These are phyloP conservation scores for Trypanosoma platydactyli DNA, from an alignment of 208 protist species.

Conservation along the genomic window DNA sequence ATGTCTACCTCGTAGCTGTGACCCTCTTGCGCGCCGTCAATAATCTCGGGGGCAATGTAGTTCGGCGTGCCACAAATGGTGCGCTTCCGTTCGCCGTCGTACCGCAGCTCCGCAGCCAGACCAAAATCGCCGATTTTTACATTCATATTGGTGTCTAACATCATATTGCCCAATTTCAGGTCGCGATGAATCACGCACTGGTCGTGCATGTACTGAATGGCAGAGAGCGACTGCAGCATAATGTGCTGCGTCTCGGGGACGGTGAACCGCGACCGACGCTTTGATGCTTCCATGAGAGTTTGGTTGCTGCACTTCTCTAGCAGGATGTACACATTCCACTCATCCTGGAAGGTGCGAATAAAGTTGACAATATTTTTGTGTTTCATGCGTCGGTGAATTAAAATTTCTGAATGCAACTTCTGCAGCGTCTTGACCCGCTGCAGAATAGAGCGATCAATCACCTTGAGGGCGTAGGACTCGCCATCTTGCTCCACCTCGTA, in stretches of 20 bases:
- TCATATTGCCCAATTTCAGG: constrained; percentile 96
- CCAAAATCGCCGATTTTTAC: constrained; percentile 97
- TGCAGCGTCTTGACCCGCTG: constrained; percentile 93
- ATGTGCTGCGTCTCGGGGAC: constrained; percentile 94
- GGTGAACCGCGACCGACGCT: constrained; percentile 81
- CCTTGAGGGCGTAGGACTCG: constrained; percentile 92
- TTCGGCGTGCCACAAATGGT: constrained; percentile 97
- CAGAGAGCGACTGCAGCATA: constrained; percentile 93
- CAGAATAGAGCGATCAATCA: constrained; percentile 91
- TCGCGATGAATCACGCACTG: constrained; percentile 96
- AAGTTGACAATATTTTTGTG: constrained; percentile 98
- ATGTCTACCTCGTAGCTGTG: constrained; percentile 98
- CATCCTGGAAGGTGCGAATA: constrained; percentile 96
- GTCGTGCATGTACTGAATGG: constrained; percentile 95
- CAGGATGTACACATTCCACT: constrained; percentile 97
- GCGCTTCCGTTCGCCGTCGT: constrained; percentile 93
- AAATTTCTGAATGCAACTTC: constrained; percentile 97
- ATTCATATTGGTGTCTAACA: constrained; percentile 86
- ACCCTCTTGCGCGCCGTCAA: constrained; percentile 79
- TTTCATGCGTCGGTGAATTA: constrained; percentile 95
- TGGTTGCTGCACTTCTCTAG: constrained; percentile 97
- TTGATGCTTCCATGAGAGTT: constrained; percentile 97
- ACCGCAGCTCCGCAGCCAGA: constrained; percentile 88
- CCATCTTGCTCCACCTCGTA: constrained; percentile 92
- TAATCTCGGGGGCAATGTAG: constrained; percentile 96